phyloP scores from a whole-genome alignment of 352 stramenopile genomes.

The Blastocystis sp. region DNA sequence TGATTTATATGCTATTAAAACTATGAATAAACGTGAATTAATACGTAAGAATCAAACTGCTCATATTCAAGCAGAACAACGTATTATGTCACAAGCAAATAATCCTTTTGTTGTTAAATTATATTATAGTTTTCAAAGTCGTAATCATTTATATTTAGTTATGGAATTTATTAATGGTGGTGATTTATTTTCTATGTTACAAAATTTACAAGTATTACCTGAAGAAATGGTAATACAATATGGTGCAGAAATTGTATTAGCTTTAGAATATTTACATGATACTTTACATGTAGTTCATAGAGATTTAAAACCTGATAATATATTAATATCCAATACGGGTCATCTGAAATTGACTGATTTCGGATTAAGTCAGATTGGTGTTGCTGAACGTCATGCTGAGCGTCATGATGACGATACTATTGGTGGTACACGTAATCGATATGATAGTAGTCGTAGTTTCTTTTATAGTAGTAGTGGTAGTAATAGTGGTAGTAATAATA shows the following conservation, averaged over 20 bases:
- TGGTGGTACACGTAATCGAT: too few species aligned
- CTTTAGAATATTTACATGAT: constrained; percentile 40
- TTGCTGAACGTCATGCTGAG: neutral
- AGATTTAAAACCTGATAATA: constrained; percentile 44
- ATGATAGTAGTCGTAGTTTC: too few species aligned
- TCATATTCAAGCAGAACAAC: constrained; percentile 62
- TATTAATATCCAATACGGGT: constrained; percentile 40
- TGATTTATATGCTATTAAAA: constrained; percentile 68
- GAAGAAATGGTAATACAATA: constrained; percentile 59
- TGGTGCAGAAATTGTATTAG: constrained; percentile 48
- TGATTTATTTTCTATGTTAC: constrained; percentile 64
- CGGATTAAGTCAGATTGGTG: constrained; percentile 19
- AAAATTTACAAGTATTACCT: constrained; percentile 22
- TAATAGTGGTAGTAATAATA: too few species aligned
- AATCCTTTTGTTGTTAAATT: constrained; percentile 69
- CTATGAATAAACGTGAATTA: constrained; percentile 63
- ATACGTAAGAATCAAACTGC: constrained; percentile 63
- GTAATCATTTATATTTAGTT: constrained; percentile 60
- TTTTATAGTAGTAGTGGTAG: too few species aligned
- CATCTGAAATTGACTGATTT: constrained; percentile 34
- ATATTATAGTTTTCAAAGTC: constrained; percentile 68
- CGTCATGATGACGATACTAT: too few species aligned
- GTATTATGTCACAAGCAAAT: constrained; percentile 61
- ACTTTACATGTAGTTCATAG: constrained; percentile 41
- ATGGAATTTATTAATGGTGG: constrained; percentile 68